A percentile compares a stretch with the other conserved stretches of the same genome.
These are phyloP conservation scores for Knoxia roxburghii DNA, from an alignment of 257 asterid species.

Conservation along the genomic window DNA sequence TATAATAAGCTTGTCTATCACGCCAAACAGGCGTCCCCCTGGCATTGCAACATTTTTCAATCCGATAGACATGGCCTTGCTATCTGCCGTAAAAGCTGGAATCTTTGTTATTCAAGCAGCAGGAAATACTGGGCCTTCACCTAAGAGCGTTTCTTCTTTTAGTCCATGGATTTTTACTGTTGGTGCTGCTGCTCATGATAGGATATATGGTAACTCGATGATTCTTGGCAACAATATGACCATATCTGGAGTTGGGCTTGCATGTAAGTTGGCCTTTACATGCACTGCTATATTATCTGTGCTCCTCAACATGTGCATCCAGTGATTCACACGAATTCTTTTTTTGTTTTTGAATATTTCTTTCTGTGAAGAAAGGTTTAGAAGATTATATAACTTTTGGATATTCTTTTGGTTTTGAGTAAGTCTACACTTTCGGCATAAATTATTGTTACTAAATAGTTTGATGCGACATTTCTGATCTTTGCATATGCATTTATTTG, in stretches of 20 bases:
- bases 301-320: neutral
- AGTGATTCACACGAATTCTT: neutral
- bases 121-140: slow-evolving; percentile 97
- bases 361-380: neutral
- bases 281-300: neutral
- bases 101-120: slow-evolving; percentile 97
- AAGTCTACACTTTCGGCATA: neutral
- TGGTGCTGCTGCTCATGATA: slow-evolving; percentile 92
- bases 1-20: slow-evolving; percentile 86
- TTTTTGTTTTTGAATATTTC: neutral
- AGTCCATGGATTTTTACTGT: slow-evolving; percentile 98
- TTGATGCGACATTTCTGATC: neutral
- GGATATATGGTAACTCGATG: slow-evolving; percentile 76
- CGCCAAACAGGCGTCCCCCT: slow-evolving; percentile 98
- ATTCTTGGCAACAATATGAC: slow-evolving; percentile 82
- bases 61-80: slow-evolving; percentile 96
- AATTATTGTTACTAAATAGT: neutral
- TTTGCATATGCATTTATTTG: neutral
- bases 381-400: neutral
- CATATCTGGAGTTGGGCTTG: slow-evolving; percentile 90
- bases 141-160: slow-evolving; percentile 80
- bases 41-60: slow-evolving; percentile 96
- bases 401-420: neutral
- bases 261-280: slow-evolving; percentile 56
- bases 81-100: slow-evolving; percentile 78